Evolutionary conservation across 2,329 filamentous ascomycete genomes (phyloP), one percentile per base, ranked within the genome.

Genomic region (Myrmaecium sp.): DNA sequence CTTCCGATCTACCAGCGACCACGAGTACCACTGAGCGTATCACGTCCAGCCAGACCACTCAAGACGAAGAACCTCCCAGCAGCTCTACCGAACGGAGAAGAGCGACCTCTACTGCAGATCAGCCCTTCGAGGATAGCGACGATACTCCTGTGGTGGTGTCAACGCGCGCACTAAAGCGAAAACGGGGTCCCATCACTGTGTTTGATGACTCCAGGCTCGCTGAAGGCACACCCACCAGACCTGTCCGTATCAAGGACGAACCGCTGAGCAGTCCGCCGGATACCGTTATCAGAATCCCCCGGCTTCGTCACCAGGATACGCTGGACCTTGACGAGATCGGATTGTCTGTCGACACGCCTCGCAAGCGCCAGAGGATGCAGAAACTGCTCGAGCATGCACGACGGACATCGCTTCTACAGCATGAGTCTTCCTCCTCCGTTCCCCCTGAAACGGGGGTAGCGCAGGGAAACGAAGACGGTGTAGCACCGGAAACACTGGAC

Each of bases 21-120:
- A 20, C 7, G n/a, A n/a, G 7, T 20, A n/a, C 7, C 18, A 7
- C 7, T 20, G 18, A 20, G 7, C 18, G n/a, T 20, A 23, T 23
- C 4, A 40, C 40, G 9, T 61, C 57, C 2, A 60, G 55, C 29
- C 57, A 60, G 34, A 58, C 52, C 3, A 62, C 57, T 4, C 49
- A 51, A 25, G 46, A 48, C 21, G 50, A 54, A 26, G 33, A n/a
- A n/a, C n/a, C n/a, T n/a, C n/a, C n/a, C n/a, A n/a, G n/a, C n/a
- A n/a, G n/a, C n/a, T n/a, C n/a, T n/a, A n/a, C n/a, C n/a, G n/a
- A n/a, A n/a, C n/a, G n/a, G n/a, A n/a, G n/a, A n/a, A n/a, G n/a
- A n/a, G n/a, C n/a, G n/a, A n/a, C n/a, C n/a, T n/a, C n/a, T n/a
- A n/a, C n/a, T n/a, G n/a, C n/a, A n/a, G n/a, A n/a, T n/a, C n/a